These are phyloP conservation scores for Kurtzmaniella quercitrusa DNA, from an alignment of 1,139 yeast species.

Conservation along the genomic window DNA sequence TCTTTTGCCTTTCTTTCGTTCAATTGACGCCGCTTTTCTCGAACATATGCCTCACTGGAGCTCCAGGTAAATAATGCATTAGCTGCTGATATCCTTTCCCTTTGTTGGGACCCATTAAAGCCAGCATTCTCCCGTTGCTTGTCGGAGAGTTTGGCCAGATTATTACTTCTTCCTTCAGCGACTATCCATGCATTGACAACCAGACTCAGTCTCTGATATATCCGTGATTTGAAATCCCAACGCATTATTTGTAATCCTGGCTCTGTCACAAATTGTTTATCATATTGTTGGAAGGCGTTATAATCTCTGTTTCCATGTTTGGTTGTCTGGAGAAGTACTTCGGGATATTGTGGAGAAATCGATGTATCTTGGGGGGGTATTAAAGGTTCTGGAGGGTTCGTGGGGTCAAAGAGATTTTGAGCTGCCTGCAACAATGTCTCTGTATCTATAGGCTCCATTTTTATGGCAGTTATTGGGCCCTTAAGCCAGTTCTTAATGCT, in stretches of 20 bases:
- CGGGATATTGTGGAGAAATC: conserved; percentile 24
- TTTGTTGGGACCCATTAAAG: conserved; percentile 3
- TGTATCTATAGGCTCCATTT: not conserved
- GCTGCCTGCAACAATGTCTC: not conserved
- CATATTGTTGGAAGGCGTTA: conserved; percentile 31
- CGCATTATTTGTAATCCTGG: conserved; percentile 20
- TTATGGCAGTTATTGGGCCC: not conserved
- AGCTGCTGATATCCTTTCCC: conserved; percentile 12
- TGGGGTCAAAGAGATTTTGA: not conserved
- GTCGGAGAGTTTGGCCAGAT: not conserved
- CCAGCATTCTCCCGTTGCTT: conserved; percentile 1
- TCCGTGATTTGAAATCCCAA: conserved; percentile 27
- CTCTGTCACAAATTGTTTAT: conserved; percentile 28
- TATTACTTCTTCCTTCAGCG: not conserved
- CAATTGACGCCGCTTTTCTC: conserved; percentile 21
- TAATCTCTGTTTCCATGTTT: conserved; percentile 29
- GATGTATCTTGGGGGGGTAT: not conserved
- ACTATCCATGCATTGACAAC: conserved; percentile 27
- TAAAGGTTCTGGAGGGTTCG: not conserved
- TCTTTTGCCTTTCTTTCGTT: conserved; percentile 3
- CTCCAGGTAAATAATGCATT: conserved; percentile 43
- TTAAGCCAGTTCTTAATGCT: not conserved
- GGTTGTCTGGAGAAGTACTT: conserved; percentile 29
- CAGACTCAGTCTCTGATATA: conserved; percentile 24
- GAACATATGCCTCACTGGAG: conserved; percentile 38